Percentiles rank a stretch among this genome's conserved stretches.
phyloP scores from a whole-genome alignment of 176 grass and related monocot genomes.

The Panicum miliaceum region DNA sequence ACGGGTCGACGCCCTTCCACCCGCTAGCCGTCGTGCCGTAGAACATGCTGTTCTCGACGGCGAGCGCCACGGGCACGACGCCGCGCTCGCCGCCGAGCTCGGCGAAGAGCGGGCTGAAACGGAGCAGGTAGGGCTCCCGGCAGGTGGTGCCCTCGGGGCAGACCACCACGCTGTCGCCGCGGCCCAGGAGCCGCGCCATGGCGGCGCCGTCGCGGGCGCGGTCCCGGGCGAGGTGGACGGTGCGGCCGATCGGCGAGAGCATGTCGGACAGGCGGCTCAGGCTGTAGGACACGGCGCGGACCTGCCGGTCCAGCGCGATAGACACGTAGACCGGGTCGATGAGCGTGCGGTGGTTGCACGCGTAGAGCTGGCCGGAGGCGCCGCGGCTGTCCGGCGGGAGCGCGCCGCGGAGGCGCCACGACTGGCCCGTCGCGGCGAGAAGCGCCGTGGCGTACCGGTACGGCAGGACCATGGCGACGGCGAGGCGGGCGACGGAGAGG shows the following conservation, averaged over 20 bases:
- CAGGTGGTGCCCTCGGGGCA: conserved; percentile 79
- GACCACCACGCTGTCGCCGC: conserved; percentile 55
- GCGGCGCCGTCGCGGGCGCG: conserved; percentile 51
- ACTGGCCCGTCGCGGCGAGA: conserved; percentile 50
- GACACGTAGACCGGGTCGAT: conserved; percentile 84
- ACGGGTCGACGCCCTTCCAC: conserved; percentile 67
- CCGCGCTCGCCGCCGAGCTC: conserved; percentile 53
- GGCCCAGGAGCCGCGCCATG: conserved; percentile 49
- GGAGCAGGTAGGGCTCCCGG: conserved; percentile 75
- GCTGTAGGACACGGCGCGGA: conserved; percentile 74
- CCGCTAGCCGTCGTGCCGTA: conserved; percentile 68
- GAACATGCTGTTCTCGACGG: conserved; percentile 53
- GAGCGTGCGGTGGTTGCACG: conserved; percentile 90
- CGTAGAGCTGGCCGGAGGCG: conserved; percentile 42
- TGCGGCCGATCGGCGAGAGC: conserved; percentile 62
- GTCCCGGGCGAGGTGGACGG: conserved; percentile 56
- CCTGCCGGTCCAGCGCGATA: conserved; percentile 44
- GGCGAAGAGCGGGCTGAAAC: conserved; percentile 74
- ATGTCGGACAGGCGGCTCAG: conserved; percentile 61
- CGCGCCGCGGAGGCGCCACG: conserved; percentile 48
- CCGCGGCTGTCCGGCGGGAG: neutral
- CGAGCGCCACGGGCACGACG: conserved; percentile 68
- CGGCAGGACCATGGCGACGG: conserved; percentile 38
- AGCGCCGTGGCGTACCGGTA: conserved; percentile 53
- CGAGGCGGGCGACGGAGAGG: conserved; percentile 38